These are phyloP conservation scores for Epichloe brachyelytri DNA, from an alignment of 2,329 filamentous ascomycete genomes.

Conservation along the genomic window DNA sequence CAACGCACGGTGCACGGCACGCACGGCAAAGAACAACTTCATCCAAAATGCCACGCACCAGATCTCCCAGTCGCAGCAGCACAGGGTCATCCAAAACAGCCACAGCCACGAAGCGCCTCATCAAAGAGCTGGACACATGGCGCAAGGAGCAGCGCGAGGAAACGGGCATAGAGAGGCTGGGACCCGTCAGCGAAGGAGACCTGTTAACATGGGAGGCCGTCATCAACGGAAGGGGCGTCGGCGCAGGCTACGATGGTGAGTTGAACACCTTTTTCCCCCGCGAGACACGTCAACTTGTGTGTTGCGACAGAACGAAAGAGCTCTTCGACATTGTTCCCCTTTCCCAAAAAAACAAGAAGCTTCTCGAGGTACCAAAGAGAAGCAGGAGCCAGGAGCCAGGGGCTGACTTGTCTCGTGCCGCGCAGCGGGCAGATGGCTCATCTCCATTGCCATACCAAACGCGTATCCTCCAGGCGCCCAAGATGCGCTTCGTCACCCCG, in stretches of 20 bases:
- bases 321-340: too few relatives aligned
- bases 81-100: conserved; percentile 29
- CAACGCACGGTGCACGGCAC: too few relatives aligned
- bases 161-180: conserved; percentile 45
- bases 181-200: conserved; percentile 39
- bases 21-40: too few relatives aligned
- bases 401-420: neutral
- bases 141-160: conserved; percentile 34
- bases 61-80: conserved; percentile 5
- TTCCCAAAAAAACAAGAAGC: too few relatives aligned
- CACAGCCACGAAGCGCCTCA: conserved; percentile 41
- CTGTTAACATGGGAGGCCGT: conserved; percentile 47
- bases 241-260: conserved; percentile 43
- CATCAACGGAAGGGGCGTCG: conserved; percentile 44
- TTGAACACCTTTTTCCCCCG: conserved; percentile 1
- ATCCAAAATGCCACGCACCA: conserved; percentile 7
- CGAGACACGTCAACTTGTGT: too few relatives aligned
- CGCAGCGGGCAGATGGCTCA: conserved; percentile 64
- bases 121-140: conserved; percentile 45
- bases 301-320: too few relatives aligned
- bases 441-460: conserved; percentile 61
- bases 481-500: conserved; percentile 68
- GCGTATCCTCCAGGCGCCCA: conserved; percentile 70
- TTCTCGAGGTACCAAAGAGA: neutral
- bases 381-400: neutral